A percentile compares a stretch with the other conserved stretches of the same genome.
Conservation (phyloP, 768 basidiomycete species). For the Macrolepiota albuminosa region DNA sequence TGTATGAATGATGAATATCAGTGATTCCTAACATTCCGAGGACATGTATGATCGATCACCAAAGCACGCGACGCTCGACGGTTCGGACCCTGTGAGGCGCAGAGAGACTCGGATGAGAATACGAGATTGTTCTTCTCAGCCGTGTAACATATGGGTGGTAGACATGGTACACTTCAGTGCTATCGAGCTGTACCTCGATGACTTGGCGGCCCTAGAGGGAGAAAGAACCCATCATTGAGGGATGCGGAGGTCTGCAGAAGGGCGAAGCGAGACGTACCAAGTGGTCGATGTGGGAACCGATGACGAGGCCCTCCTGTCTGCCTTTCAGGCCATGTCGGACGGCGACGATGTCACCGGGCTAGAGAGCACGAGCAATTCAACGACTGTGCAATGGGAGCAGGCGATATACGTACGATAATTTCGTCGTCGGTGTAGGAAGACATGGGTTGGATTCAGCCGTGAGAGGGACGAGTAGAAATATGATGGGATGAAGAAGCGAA, state of each 20-base stretch:
- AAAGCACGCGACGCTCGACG: slow-evolving; percentile 72
- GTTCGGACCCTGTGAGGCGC: slow-evolving; percentile 40
- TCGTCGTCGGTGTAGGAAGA: slow-evolving; percentile 26
- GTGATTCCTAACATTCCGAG: background rate
- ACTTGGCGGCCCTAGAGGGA: slow-evolving; percentile 68
- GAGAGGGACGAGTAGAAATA: background rate
- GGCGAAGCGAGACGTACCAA: slow-evolving; percentile 42
- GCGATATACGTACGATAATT: slow-evolving; percentile 23
- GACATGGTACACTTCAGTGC: slow-evolving; percentile 59
- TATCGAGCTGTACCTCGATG: slow-evolving; percentile 77
- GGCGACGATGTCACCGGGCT: slow-evolving; percentile 82
- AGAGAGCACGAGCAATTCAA: background rate
- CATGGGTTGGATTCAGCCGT: slow-evolving; percentile 20
- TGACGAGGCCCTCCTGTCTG: slow-evolving; percentile 73
- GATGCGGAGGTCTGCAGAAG: background rate
- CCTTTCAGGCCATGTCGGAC: slow-evolving; percentile 62
- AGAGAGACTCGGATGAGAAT: slow-evolving; percentile 37
- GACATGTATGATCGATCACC: slow-evolving; percentile 36
- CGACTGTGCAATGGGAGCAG: background rate
- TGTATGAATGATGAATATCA: background rate
- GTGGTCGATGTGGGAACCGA: slow-evolving; percentile 70
- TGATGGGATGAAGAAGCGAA: slow-evolving; percentile 12
- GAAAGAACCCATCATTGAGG: slow-evolving; percentile 3
- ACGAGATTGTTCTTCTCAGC: slow-evolving; percentile 68
- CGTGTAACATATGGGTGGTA: slow-evolving; percentile 80